Evolutionary conservation across 805 yeast genomes (phyloP), one percentile per base, ranked within the genome.

Genomic region (Naumovozyma baii): DNA sequence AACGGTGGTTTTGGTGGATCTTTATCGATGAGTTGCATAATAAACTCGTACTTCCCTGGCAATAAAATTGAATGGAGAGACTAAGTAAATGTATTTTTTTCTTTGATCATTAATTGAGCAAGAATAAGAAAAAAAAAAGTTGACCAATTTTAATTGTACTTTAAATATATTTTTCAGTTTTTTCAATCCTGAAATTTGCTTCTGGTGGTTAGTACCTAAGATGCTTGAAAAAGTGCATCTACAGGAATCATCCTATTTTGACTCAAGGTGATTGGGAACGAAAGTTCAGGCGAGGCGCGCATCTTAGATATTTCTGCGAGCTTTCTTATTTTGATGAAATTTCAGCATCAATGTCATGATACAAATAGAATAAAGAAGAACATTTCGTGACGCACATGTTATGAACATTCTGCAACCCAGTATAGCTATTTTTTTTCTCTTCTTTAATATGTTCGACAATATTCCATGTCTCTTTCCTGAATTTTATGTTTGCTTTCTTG

Each of bases 1-100:
- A 92, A 92, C 29, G 97, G 96, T 52, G 90, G 26, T 22, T 22
- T 22, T 10, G 10, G 9, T 10, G 26, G 26, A 22, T 13, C 31
- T 29, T 29, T 29, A 12, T 29, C 16, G 5, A 22, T 29, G 5
- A 8, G n/a, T 9, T 7, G 14, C n/a, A 29, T 29, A 13, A 8
- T 13, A 29, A 29, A 29, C 7, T 13, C 7, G 7, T 29, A 29
- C 16, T 29, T 14, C 5, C 5, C n/a, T 29, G 13, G 13, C 7
- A 13, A 22, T 22, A 22, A 10, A 10, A 22, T 22, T 22, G 26
- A 22, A 22, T 22, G 26, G 26, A 22, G n/a, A n/a, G n/a, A n/a
- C n/a, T n/a, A n/a, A 22, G 26, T 22, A 22, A 22, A 22, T 22
- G 10, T 22, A 22, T 22, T 22, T 7, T 22, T 7, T 7, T 7